Percentiles rank a stretch among this genome's conserved stretches.
Conservation (phyloP, 1,284 basidiomycete species). For the Lentinula novae-zelandiae region DNA sequence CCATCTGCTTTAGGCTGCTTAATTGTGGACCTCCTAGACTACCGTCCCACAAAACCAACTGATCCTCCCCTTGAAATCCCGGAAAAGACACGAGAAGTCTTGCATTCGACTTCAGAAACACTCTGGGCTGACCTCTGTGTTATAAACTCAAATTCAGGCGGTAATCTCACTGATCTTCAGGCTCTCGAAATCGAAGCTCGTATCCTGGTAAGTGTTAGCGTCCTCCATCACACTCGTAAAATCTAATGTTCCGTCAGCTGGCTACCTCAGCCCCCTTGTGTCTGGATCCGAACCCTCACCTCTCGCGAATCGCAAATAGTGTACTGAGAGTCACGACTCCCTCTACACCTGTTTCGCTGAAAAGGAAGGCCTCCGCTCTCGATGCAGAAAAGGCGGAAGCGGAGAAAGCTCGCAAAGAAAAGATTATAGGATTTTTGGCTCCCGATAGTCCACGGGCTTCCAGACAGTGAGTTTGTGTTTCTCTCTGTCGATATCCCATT, state of each 20-base stretch:
- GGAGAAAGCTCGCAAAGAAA: conserved; percentile 62
- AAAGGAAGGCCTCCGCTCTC: conserved; percentile 66
- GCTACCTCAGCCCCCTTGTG: conserved; percentile 71
- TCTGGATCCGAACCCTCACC: conserved; percentile 69
- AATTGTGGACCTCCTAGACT: conserved; percentile 76
- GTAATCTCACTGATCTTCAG: conserved; percentile 64
- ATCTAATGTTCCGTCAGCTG: conserved; percentile 37
- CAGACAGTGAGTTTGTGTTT: conserved; percentile 39
- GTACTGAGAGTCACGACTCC: conserved; percentile 66
- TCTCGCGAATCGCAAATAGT: conserved; percentile 69
- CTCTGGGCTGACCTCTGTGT: conserved; percentile 73
- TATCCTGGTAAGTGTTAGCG: conserved; percentile 50
- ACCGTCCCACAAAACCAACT: conserved; percentile 52
- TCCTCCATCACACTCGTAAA: not conserved
- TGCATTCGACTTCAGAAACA: conserved; percentile 71
- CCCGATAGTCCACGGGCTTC: conserved; percentile 47
- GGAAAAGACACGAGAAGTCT: conserved; percentile 61
- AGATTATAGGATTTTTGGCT: conserved; percentile 75
- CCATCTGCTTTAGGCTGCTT: conserved; percentile 57
- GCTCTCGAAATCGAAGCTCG: conserved; percentile 69
- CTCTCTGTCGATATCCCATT: not conserved
- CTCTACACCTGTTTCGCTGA: conserved; percentile 63
- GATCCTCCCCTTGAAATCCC: conserved; percentile 54
- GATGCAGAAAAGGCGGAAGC: conserved; percentile 70
- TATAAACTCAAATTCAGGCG: conserved; percentile 52